phyloP scores from a whole-genome alignment of 1,284 basidiomycete species.

The Ceratobasidium sp. region DNA sequence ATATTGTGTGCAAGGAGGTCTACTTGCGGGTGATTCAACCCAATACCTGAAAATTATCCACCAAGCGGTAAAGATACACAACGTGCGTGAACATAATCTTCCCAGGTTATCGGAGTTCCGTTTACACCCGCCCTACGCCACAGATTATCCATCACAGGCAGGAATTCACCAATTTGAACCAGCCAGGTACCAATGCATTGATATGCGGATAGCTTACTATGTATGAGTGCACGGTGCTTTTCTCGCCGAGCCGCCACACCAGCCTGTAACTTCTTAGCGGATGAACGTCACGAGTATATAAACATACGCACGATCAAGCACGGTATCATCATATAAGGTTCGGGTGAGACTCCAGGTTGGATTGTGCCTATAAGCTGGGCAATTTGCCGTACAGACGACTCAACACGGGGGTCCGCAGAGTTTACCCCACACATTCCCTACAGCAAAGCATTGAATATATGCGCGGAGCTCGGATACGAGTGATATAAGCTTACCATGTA shows the following conservation, averaged over 20 bases:
- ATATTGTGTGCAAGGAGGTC: not conserved
- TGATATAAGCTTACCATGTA: not conserved
- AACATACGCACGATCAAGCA: not conserved
- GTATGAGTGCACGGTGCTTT: not conserved
- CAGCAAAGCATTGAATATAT: not conserved
- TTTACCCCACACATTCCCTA: conserved; percentile 16
- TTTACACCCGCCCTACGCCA: not conserved
- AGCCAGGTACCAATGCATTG: not conserved
- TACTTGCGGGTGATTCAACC: not conserved
- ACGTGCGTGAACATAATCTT: conserved; percentile 5
- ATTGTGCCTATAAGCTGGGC: not conserved
- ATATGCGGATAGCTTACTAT: not conserved
- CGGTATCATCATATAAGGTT: conserved; percentile 1
- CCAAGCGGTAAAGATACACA: conserved; percentile 12
- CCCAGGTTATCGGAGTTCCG: not conserved
- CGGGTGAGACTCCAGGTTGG: not conserved
- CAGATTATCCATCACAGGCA: conserved; percentile 1
- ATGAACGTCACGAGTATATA: too few species aligned
- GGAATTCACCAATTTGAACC: not conserved
- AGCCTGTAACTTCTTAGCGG: not conserved
- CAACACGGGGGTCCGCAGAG: conserved; percentile 11
- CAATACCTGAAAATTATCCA: not conserved
- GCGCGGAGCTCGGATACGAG: not conserved
- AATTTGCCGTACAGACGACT: not conserved
- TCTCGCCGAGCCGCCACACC: conserved; percentile 17